Conservation (phyloP, 1,284 basidiomycete species). For the Lignosus rhinocerotis region DNA sequence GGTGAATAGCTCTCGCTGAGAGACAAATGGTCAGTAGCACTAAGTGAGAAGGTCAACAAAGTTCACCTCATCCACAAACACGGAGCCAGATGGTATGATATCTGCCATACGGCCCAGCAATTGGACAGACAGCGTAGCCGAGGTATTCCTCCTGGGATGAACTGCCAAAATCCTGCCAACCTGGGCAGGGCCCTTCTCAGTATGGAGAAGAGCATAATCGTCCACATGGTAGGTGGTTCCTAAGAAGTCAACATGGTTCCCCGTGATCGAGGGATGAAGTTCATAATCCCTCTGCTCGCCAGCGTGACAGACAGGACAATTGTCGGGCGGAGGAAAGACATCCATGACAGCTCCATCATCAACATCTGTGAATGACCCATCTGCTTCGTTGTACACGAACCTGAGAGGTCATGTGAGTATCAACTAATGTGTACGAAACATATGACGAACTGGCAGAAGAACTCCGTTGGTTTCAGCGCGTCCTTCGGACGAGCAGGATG, state of each 20-base stretch:
- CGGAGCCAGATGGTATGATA: not conserved
- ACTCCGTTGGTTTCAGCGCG: constrained; percentile 36
- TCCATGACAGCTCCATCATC: constrained; percentile 10
- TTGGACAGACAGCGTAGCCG: not conserved
- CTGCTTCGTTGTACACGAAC: constrained; percentile 28
- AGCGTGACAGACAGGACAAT: constrained; percentile 50
- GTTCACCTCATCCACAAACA: constrained; percentile 42
- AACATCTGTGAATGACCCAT: constrained; percentile 37
- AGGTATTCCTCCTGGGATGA: not conserved
- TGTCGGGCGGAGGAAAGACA: constrained; percentile 36
- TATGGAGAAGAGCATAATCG: constrained; percentile 56
- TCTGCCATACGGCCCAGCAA: constrained; percentile 6
- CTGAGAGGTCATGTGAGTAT: constrained; percentile 17
- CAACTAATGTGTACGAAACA: not conserved
- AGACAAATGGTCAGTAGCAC: not conserved
- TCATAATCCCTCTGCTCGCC: constrained; percentile 33
- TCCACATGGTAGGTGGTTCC: constrained; percentile 50
- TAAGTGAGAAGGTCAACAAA: not conserved
- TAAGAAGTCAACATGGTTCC: constrained; percentile 42
- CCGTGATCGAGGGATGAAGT: constrained; percentile 24
- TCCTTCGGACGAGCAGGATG: not conserved
- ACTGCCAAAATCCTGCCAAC: constrained; percentile 38
- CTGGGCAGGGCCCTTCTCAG: constrained; percentile 36
- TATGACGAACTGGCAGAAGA: constrained; percentile 56
- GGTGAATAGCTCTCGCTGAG: constrained; percentile 54